phyloP scores from a whole-genome alignment of 352 stramenopile genomes.

The Phytophthora citrophthora region DNA sequence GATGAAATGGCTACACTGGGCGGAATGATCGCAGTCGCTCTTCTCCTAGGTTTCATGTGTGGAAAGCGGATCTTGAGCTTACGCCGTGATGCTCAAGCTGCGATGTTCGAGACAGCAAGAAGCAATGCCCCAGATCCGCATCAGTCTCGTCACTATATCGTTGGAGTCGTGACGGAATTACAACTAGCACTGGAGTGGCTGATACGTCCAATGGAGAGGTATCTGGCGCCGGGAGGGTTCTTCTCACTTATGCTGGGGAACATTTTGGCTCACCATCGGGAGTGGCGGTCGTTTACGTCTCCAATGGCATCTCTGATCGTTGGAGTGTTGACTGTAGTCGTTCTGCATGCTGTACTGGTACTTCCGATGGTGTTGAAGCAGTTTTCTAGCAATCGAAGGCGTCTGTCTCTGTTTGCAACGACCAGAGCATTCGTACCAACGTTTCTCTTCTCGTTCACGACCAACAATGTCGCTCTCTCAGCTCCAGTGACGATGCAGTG shows the following conservation, averaged over 20 bases:
- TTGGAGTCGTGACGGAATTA: conserved; percentile 52
- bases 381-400: conserved; percentile 10
- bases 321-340: conserved; percentile 30
- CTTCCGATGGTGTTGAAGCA: conserved; percentile 40
- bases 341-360: conserved; percentile 42
- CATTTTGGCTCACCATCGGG: conserved; percentile 47
- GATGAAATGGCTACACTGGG: conserved; percentile 15
- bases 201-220: conserved; percentile 33
- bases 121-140: conserved; percentile 17
- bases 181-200: conserved; percentile 61
- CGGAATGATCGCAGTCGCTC: conserved; percentile 16
- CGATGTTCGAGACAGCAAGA: conserved; percentile 28
- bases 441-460: conserved; percentile 48
- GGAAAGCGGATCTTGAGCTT: conserved; percentile 23
- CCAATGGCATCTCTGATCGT: conserved; percentile 48
- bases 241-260: conserved; percentile 47
- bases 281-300: conserved; percentile 45
- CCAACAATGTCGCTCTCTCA: conserved; percentile 39
- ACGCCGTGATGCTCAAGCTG: conserved; percentile 28
- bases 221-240: conserved; percentile 43
- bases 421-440: conserved; percentile 41
- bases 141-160: conserved; percentile 45
- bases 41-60: conserved; percentile 17
- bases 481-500: conserved; percentile 47
- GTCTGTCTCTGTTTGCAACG: neutral